Conservation (phyloP, 352 stramenopile genomes). For the Globisporangium iwayamae region DNA sequence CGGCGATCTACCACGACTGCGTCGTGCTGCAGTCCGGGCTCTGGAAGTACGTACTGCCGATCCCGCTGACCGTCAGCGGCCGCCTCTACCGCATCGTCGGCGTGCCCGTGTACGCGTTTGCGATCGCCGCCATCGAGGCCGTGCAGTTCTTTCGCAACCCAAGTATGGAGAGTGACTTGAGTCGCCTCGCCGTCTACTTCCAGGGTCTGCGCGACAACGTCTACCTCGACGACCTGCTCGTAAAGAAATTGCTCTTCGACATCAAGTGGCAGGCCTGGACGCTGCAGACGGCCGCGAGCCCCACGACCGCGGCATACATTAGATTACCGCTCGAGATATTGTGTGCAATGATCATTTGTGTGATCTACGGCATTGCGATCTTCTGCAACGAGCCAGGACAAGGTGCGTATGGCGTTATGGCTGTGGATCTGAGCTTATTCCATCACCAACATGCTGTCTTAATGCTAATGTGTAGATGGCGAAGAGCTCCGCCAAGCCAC, state of each 20-base stretch:
- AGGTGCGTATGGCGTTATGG: slow-evolving; percentile 27
- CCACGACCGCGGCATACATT: slow-evolving; percentile 27
- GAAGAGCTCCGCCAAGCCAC: slow-evolving; percentile 72
- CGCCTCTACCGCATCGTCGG: slow-evolving; percentile 53
- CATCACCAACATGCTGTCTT: too few species aligned
- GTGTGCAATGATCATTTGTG: slow-evolving; percentile 43
- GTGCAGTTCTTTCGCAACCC: slow-evolving; percentile 44
- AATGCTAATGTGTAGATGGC: slow-evolving; percentile 36
- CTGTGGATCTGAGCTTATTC: too few species aligned
- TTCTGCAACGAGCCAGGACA: slow-evolving; percentile 72
- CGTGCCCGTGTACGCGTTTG: slow-evolving; percentile 61
- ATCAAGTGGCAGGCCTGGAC: slow-evolving; percentile 30
- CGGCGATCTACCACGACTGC: slow-evolving; percentile 44
- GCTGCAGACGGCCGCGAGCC: slow-evolving; percentile 19
- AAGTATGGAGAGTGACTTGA: slow-evolving; percentile 37
- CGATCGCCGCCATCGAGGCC: slow-evolving; percentile 48
- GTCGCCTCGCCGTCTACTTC: slow-evolving; percentile 37
- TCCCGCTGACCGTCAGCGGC: slow-evolving; percentile 54
- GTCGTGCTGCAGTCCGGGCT: slow-evolving; percentile 24
- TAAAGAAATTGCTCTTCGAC: slow-evolving; percentile 28
- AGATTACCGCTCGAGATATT: slow-evolving; percentile 44
- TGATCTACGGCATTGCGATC: slow-evolving; percentile 50
- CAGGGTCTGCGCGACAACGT: slow-evolving; percentile 21
- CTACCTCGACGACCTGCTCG: slow-evolving; percentile 26
- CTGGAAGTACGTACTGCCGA: slow-evolving; percentile 64